Conservation (phyloP, 2,329 filamentous ascomycete species). For the Sporothrix dimorphospora region DNA sequence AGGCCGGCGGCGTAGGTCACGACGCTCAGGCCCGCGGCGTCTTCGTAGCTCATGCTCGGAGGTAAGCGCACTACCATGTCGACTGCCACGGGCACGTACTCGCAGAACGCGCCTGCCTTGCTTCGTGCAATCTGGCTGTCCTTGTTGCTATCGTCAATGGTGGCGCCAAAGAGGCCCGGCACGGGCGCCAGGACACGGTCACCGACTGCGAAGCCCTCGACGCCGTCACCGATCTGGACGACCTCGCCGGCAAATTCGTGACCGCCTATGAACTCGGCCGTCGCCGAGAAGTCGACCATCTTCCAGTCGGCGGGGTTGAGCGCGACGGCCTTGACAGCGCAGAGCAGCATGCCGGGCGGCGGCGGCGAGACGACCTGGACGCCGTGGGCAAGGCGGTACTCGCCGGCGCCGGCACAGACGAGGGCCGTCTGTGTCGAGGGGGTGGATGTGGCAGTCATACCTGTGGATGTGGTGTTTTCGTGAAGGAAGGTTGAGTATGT, state of each 20-base stretch:
- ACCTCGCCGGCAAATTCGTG: constrained; percentile 40
- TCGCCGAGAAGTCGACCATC: constrained; percentile 36
- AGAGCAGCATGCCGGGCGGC: constrained; percentile 26
- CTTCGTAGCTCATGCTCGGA: constrained; percentile 27
- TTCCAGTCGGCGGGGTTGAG: constrained; percentile 42
- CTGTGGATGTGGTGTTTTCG: not conserved
- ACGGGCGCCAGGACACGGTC: constrained; percentile 34
- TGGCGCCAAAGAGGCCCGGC: constrained; percentile 25
- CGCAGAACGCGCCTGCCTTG: constrained; percentile 36
- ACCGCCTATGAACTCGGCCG: constrained; percentile 36
- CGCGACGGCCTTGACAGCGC: constrained; percentile 36
- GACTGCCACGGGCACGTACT: constrained; percentile 33
- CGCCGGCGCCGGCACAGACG: constrained; percentile 27
- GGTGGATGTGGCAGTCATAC: not conserved
- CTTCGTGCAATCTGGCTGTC: not conserved
- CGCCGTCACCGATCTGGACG: constrained; percentile 35
- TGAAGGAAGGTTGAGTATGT: not conserved
- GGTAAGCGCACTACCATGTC: constrained; percentile 29
- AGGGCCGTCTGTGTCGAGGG: constrained; percentile 24
- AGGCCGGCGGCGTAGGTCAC: constrained; percentile 32
- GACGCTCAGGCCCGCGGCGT: constrained; percentile 32
- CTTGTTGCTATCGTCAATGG: constrained; percentile 22
- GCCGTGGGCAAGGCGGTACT: constrained; percentile 25
- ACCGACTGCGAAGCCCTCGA: constrained; percentile 24
- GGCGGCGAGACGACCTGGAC: constrained; percentile 23